Base-by-base conservation (phyloP, 2,329 filamentous ascomycete species). In the Diaporthe sp. region DNA sequence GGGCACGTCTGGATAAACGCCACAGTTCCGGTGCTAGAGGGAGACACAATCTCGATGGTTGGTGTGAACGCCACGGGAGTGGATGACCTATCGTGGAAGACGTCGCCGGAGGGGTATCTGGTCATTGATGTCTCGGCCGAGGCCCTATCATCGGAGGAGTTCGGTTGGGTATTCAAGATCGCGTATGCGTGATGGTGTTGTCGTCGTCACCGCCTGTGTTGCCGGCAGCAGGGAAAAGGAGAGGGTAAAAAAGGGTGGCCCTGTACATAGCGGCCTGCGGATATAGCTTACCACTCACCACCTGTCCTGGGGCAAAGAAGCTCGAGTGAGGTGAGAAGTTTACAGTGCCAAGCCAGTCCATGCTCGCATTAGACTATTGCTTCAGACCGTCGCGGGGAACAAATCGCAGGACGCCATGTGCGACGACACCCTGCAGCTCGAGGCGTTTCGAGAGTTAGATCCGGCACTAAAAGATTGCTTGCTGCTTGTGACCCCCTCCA, bases 91-190 rank as follows among this genome's bases (percentile, higher is more conserved):
- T 72, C 37, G 25, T 73, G 61, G 68, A 75, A 53, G 67, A 73
- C 15, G 34, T 63, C 34, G 53, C 81, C 80, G 22, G 25, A 73
- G 65, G 71, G 49, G 25, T 61, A 78, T 63, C 57, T 86, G 60
- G 79, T 79, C 28, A 75, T 86, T 42, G 81, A 79, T 0, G 78
- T 86, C 17, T 80, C 80, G 49, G 76, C 82, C 25, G 80, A 81
- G 1, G 75, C 84, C 5, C 76, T 79, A 42, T 76, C 76, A 22
- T 80, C 80, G 10, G 85, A 85, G 71, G 74, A 81, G 74, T 85
- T 83, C 75, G 82, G 81, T 53, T 86, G 85, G 85, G 84, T 86
- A 1, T 86, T 86, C 76, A 86, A 85, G 80, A 84, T 87, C 68
- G 65, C 78, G 4, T 85, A 82, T 76, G 61, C 60, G n/a, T 76